Percentiles rank a stretch among this genome's conserved stretches.
Evolutionary conservation across 106 monocot genomes (phyloP).

Genomic region (Dioscorea zingiberensis): DNA sequence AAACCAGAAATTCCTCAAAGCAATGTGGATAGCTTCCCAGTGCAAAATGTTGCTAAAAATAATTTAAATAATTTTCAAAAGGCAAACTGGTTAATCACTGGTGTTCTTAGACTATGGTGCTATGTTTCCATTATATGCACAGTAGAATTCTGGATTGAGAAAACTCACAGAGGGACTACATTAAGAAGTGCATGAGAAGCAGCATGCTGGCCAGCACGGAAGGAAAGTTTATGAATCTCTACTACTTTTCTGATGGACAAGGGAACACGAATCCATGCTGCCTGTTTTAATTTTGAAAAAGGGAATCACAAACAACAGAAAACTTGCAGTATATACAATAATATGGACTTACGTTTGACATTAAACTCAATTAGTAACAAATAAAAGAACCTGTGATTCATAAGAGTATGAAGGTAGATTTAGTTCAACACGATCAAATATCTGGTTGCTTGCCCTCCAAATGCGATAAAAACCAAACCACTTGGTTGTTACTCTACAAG

Average conservation of each 20-base stretch:
- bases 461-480: slow-evolving; percentile 95
- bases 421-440: slow-evolving; percentile 77
- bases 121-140: too few relatives aligned
- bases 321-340: not conserved
- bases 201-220: slow-evolving; percentile 84
- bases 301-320: not conserved
- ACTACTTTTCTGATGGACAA: slow-evolving; percentile 46
- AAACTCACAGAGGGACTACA: slow-evolving; percentile 76
- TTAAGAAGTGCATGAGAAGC: slow-evolving; percentile 94
- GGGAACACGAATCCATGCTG: slow-evolving; percentile 73
- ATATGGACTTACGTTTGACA: not conserved
- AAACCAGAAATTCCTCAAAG: too few relatives aligned
- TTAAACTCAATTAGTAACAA: not conserved
- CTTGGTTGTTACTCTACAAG: slow-evolving; percentile 74
- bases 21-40: too few relatives aligned
- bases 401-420: slow-evolving; percentile 74
- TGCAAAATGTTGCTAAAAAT: too few relatives aligned
- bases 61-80: too few relatives aligned
- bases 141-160: not conserved
- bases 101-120: too few relatives aligned
- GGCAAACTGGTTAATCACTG: too few relatives aligned
- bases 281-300: slow-evolving; percentile 27
- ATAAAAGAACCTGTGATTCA: slow-evolving; percentile 53
- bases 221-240: slow-evolving; percentile 42
- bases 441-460: slow-evolving; percentile 54